These are phyloP conservation scores for Chaetomium sp. DNA, from an alignment of 2,329 filamentous ascomycete species.

Conservation along the genomic window DNA sequence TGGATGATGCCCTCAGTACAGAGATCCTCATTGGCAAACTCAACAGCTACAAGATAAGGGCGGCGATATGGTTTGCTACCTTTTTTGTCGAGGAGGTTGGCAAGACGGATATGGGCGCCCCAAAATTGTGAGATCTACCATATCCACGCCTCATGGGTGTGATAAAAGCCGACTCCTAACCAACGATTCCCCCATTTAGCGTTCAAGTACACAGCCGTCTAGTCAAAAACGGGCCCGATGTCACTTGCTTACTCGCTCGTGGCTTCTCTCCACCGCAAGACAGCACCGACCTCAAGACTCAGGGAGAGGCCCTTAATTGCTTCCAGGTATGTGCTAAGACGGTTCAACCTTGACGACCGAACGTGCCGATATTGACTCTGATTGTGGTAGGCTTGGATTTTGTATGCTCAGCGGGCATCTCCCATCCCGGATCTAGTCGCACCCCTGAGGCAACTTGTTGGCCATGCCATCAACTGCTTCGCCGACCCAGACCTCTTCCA, in stretches of 20 bases:
- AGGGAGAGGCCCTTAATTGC: constrained; percentile 53
- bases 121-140: constrained; percentile 42
- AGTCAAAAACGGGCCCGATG: constrained; percentile 36
- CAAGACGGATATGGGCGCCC: constrained; percentile 58
- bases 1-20: constrained; percentile 38
- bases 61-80: constrained; percentile 58
- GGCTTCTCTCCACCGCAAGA: constrained; percentile 30
- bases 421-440: constrained; percentile 51
- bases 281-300: constrained; percentile 28
- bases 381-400: constrained; percentile 57
- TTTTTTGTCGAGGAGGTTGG: constrained; percentile 59
- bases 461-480: constrained; percentile 55
- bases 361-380: constrained; percentile 23
- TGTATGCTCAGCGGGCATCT: constrained; percentile 62
- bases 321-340: constrained; percentile 43
- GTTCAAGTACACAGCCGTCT: constrained; percentile 35
- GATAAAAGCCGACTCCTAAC: neutral
- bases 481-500: constrained; percentile 52
- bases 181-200: constrained; percentile 19
- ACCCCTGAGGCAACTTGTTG: constrained; percentile 53
- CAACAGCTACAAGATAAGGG: constrained; percentile 44
- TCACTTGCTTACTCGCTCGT: constrained; percentile 34
- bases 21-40: constrained; percentile 41
- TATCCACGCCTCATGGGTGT: neutral
- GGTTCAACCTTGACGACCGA: too few relatives aligned